Evolutionary conservation across 495 filamentous ascomycete species (phyloP).

Genomic region (Podospora conica): DNA sequence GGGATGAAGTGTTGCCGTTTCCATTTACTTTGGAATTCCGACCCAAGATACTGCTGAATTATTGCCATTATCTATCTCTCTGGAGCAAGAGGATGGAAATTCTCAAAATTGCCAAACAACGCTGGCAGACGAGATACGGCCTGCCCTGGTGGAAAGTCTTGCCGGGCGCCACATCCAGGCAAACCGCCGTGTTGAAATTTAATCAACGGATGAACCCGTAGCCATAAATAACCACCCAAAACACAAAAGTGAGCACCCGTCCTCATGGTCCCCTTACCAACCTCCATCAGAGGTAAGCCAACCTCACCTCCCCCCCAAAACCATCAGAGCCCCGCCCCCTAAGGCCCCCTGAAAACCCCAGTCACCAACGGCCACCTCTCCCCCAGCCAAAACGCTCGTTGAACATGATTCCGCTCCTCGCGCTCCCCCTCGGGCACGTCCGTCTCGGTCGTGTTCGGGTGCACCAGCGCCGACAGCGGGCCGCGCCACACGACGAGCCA

Average conservation of each 20-base stretch:
- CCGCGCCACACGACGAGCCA: conserved; percentile 84
- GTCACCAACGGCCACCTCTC: conserved; percentile 64
- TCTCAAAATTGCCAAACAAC: neutral
- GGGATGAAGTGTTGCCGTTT: neutral
- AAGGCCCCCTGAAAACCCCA: conserved; percentile 45
- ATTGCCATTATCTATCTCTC: too few relatives aligned
- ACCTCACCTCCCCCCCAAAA: neutral
- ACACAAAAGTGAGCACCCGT: neutral
- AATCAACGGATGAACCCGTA: neutral
- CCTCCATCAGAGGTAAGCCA: neutral
- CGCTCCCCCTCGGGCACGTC: conserved; percentile 30
- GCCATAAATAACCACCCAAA: neutral
- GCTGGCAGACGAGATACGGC: neutral
- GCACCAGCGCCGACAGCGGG: conserved; percentile 70
- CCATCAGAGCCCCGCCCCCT: neutral
- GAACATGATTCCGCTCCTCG: conserved; percentile 60
- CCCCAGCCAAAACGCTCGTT: conserved; percentile 82
- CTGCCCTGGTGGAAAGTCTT: neutral
- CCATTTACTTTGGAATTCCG: neutral
- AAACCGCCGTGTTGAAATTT: neutral
- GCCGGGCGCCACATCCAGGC: neutral
- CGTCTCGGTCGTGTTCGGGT: conserved; percentile 64
- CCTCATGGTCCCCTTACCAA: neutral
- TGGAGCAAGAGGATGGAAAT: too few relatives aligned
- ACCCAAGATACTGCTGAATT: neutral